A percentile compares a stretch with the other conserved stretches of the same genome.
These are phyloP conservation scores for Phytophthora sansomeana DNA, from an alignment of 352 stramenopile species.

Conservation along the genomic window DNA sequence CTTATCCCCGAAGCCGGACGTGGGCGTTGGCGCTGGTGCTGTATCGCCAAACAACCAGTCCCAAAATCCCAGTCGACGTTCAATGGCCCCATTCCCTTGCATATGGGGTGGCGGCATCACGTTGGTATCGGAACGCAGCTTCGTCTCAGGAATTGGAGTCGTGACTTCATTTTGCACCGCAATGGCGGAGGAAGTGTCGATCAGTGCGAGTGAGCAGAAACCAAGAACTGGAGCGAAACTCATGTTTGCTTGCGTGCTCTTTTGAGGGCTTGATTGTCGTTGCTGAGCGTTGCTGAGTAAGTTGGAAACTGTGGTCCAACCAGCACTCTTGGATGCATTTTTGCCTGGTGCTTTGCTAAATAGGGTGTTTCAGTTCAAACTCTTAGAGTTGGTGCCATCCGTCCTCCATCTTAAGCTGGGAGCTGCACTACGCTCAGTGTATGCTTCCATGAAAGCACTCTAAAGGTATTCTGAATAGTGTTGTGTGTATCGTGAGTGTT, in stretches of 20 bases:
- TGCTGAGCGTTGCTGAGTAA: too few relatives aligned
- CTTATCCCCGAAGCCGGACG: background rate
- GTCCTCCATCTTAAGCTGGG: background rate
- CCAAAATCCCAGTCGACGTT: constrained; percentile 2
- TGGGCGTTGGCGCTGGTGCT: background rate
- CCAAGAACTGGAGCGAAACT: background rate
- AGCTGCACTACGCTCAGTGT: background rate
- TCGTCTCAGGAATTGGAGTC: constrained; percentile 6
- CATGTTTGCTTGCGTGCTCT: constrained; percentile 9
- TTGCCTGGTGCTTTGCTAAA: too few relatives aligned
- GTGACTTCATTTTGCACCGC: background rate
- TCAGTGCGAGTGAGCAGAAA: background rate
- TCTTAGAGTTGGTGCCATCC: background rate
- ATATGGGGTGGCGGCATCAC: background rate
- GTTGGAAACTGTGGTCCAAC: constrained; percentile 3
- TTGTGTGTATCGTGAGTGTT: too few relatives aligned
- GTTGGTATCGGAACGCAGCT: constrained; percentile 11
- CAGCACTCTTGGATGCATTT: background rate
- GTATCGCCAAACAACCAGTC: constrained; percentile 11
- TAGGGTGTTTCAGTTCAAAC: background rate
- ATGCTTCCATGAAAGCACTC: too few relatives aligned
- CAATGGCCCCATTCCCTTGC: background rate
- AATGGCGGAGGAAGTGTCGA: background rate
- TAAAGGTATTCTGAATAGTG: too few relatives aligned
- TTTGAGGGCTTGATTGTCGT: background rate